A percentile compares a stretch with the other conserved stretches of the same genome.
phyloP scores from a whole-genome alignment of 106 monocot species.

The Acorus gramineus region DNA sequence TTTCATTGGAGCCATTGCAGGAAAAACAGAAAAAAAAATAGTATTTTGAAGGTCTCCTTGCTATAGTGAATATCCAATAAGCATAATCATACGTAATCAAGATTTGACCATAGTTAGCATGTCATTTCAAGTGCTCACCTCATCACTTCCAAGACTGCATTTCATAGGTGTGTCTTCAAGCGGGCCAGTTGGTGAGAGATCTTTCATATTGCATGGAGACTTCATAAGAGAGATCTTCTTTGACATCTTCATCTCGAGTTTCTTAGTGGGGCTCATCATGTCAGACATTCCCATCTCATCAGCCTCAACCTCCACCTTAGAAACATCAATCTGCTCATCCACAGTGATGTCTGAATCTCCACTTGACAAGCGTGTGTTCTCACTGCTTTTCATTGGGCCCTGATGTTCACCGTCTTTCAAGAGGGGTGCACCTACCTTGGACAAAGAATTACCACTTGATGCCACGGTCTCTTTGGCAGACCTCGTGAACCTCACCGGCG shows the following conservation, averaged over 20 bases:
- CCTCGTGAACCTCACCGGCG: conserved; percentile 28
- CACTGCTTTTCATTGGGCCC: too few species aligned
- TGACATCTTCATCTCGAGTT: conserved; percentile 77
- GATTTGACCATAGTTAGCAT: neutral
- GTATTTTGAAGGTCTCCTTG: conserved; percentile 48
- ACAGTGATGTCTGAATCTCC: conserved; percentile 14
- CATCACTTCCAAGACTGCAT: conserved; percentile 36
- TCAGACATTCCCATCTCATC: conserved; percentile 2
- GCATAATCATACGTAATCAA: neutral
- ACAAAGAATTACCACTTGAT: neutral
- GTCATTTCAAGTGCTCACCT: conserved; percentile 29
- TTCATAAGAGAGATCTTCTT: conserved; percentile 68
- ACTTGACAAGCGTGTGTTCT: neutral
- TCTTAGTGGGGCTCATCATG: conserved; percentile 20
- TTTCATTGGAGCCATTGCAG: conserved; percentile 64
- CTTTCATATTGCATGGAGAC: conserved; percentile 54
- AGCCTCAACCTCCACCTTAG: conserved; percentile 5
- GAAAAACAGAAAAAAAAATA: conserved; percentile 74
- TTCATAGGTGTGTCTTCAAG: conserved; percentile 73
- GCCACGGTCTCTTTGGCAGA: conserved; percentile 1
- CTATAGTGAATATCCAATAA: conserved; percentile 14
- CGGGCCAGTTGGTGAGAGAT: conserved; percentile 67
- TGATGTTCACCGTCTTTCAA: too few species aligned
- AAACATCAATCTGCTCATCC: neutral
- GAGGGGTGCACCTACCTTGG: neutral